Evolutionary conservation across 1,284 basidiomycete species (phyloP).

Genomic region (Marasmius oreades): DNA sequence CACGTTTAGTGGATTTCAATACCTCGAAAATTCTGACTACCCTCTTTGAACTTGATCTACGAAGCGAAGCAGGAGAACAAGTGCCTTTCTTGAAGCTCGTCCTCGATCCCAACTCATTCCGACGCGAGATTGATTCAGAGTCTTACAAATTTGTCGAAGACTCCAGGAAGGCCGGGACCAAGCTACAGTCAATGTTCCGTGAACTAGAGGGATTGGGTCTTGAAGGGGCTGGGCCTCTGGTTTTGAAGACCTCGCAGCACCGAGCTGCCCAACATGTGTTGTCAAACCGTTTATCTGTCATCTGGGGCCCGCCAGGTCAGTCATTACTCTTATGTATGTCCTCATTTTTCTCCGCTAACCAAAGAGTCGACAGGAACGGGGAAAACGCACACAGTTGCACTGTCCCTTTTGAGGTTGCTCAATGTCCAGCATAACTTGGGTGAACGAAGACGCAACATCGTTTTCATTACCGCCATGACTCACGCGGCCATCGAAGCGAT

Average conservation of each 20-base stretch:
- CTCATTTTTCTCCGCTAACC: not conserved
- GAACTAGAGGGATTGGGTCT: slow-evolving; percentile 29
- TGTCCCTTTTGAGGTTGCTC: slow-evolving; percentile 41
- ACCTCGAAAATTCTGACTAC: slow-evolving; percentile 40
- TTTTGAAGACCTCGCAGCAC: slow-evolving; percentile 43
- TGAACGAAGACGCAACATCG: slow-evolving; percentile 28
- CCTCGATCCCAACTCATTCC: slow-evolving; percentile 36
- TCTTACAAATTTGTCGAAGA: slow-evolving; percentile 21
- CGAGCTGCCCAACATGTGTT: slow-evolving; percentile 39
- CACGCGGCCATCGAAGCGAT: slow-evolving; percentile 48
- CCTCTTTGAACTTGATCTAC: slow-evolving; percentile 42
- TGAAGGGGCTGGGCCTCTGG: slow-evolving; percentile 30
- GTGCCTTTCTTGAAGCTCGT: slow-evolving; percentile 42
- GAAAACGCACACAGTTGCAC: slow-evolving; percentile 47
- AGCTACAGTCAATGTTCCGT: slow-evolving; percentile 36
- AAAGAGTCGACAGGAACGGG: slow-evolving; percentile 36
- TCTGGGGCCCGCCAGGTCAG: slow-evolving; percentile 47
- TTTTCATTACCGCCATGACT: slow-evolving; percentile 47
- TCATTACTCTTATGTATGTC: not conserved
- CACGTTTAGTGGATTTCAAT: slow-evolving; percentile 49
- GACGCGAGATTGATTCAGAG: slow-evolving; percentile 14
- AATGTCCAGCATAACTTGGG: slow-evolving; percentile 32
- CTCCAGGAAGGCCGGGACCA: slow-evolving; percentile 26
- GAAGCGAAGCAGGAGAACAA: slow-evolving; percentile 19
- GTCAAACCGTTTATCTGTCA: slow-evolving; percentile 38